phyloP scores from a whole-genome alignment of 192 early-diverging fungal genomes.

The Martensiomyces pterosporus region DNA sequence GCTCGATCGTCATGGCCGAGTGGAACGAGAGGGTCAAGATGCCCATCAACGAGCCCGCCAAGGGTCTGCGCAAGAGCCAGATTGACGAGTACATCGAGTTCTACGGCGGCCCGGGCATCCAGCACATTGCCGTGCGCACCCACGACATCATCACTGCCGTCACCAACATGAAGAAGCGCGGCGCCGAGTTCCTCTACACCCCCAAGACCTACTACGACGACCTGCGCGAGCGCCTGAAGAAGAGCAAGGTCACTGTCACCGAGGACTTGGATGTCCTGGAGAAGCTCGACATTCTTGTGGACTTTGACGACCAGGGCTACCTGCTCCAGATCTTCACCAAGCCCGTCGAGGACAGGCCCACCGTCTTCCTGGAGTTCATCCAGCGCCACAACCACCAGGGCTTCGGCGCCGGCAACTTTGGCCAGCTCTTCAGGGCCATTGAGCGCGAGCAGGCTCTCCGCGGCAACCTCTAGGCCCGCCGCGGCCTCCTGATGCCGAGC shows the following conservation, averaged over 20 bases:
- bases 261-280: constrained; percentile 83
- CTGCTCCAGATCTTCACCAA: constrained; percentile 90
- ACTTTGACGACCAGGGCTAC: constrained; percentile 96
- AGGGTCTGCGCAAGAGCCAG: constrained; percentile 91
- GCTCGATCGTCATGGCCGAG: constrained; percentile 95
- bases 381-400: constrained; percentile 90
- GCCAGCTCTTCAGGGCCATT: constrained; percentile 93
- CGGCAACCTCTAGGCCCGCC: constrained; percentile 73
- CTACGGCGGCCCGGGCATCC: constrained; percentile 70
- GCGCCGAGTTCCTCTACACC: constrained; percentile 84
- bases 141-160: constrained; percentile 83
- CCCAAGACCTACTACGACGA: constrained; percentile 86
- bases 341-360: constrained; percentile 92
- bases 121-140: constrained; percentile 94
- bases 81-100: constrained; percentile 68
- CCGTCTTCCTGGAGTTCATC: constrained; percentile 95
- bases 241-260: constrained; percentile 64
- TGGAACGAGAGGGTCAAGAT: constrained; percentile 89
- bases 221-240: constrained; percentile 67
- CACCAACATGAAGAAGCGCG: constrained; percentile 73
- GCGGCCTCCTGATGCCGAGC: too few relatives aligned
- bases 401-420: constrained; percentile 97
- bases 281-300: constrained; percentile 85
- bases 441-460: constrained; percentile 91
- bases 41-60: constrained; percentile 96